phyloP scores from a whole-genome alignment of 306 rosid species.

The Cucurbita ficifolia region DNA sequence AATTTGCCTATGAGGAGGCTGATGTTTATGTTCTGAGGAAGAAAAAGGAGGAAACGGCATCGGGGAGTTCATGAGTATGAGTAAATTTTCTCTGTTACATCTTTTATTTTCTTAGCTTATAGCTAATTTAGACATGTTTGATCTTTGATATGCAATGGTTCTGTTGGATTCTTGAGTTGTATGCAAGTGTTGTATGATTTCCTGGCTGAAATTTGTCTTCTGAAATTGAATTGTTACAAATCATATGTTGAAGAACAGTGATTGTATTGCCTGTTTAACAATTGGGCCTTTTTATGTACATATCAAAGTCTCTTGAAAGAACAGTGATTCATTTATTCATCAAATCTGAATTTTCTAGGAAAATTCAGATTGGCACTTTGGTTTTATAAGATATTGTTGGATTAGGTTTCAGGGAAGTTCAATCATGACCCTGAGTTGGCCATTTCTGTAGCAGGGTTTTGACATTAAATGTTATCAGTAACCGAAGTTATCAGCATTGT shows the following conservation, averaged over 20 bases:
- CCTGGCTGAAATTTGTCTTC: not conserved
- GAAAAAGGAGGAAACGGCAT: conserved; percentile 19
- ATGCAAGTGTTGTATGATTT: not conserved
- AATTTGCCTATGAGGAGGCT: conserved; percentile 69
- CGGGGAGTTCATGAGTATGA: not conserved
- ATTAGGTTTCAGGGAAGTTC: not conserved
- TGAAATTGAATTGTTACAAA: not conserved
- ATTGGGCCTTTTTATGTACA: not conserved
- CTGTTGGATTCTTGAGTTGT: not conserved
- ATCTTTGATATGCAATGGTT: not conserved
- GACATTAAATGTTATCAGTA: not conserved
- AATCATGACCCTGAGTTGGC: not conserved
- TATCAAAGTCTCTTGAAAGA: not conserved
- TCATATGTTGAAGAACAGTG: not conserved
- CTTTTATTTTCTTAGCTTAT: not conserved
- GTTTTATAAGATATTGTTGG: not conserved
- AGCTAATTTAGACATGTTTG: not conserved
- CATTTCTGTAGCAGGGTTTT: not conserved
- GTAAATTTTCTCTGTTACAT: not conserved
- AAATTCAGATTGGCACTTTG: not conserved
- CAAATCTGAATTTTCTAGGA: not conserved
- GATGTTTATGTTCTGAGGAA: conserved; percentile 50
- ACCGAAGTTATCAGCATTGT: not conserved
- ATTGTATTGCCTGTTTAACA: not conserved
- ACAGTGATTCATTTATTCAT: not conserved